Evolutionary conservation across 176 grass and related monocot species (phyloP).

Genomic region (Juncus effusus): DNA sequence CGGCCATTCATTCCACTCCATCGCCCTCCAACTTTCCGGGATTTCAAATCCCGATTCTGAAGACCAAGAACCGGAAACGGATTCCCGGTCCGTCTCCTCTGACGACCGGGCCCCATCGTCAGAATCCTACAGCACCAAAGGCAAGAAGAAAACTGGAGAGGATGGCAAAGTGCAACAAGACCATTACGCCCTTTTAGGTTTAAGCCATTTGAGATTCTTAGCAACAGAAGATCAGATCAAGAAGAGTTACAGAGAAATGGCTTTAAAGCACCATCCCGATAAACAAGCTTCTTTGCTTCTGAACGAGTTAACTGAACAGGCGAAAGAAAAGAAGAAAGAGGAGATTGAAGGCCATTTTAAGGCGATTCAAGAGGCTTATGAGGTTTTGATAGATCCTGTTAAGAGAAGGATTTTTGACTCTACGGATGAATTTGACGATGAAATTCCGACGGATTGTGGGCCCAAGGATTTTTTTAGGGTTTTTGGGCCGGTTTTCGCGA

Average conservation of each 20-base stretch:
- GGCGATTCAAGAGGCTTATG: conserved; percentile 86
- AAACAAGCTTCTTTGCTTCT: conserved; percentile 77
- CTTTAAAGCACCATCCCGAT: conserved; percentile 97
- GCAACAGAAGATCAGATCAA: conserved; percentile 95
- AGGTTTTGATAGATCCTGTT: conserved; percentile 83
- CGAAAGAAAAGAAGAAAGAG: conserved; percentile 86
- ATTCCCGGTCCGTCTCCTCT: conserved; percentile 69
- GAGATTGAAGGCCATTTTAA: conserved; percentile 97
- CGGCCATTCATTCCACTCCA: conserved; percentile 87
- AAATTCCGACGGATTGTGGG: conserved; percentile 84
- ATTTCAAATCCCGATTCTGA: conserved; percentile 24
- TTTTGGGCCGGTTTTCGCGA: conserved; percentile 92
- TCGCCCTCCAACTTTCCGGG: conserved; percentile 60
- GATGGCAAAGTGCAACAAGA: conserved; percentile 71
- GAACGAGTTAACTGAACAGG: conserved; percentile 69
- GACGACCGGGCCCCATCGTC: conserved; percentile 65
- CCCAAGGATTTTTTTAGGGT: conserved; percentile 97
- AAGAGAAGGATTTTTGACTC: conserved; percentile 96
- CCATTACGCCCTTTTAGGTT: conserved; percentile 86
- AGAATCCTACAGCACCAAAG: conserved; percentile 79
- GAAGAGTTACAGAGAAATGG: conserved; percentile 88
- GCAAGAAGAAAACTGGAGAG: conserved; percentile 78
- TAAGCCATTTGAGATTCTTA: conserved; percentile 79
- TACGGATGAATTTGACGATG: conserved; percentile 99
- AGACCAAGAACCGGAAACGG: conserved; percentile 66